These are phyloP conservation scores for Pseudomassariella vexata DNA, from an alignment of 2,329 filamentous ascomycete genomes.

Conservation along the genomic window DNA sequence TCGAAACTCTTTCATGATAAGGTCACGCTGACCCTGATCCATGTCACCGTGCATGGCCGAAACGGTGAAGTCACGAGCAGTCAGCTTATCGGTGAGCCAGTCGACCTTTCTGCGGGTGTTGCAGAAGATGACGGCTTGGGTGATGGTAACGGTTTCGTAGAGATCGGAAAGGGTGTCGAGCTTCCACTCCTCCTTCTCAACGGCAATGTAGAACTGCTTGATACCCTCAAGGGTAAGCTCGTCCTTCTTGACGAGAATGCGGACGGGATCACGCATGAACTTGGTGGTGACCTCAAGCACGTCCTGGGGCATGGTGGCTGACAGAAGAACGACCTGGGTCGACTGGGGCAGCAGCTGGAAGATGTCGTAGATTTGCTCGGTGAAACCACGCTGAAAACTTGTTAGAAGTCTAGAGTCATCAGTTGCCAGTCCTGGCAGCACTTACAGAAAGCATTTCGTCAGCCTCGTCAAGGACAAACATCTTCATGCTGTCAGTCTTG, in stretches of 20 bases:
- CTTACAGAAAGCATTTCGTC: constrained; percentile 95
- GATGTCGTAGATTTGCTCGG: constrained; percentile 99
- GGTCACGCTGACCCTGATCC: constrained; percentile 95
- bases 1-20: constrained; percentile 99
- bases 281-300: constrained; percentile 99
- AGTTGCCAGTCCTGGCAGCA: no score
- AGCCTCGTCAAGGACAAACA: constrained; percentile 99
- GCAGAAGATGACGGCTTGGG: constrained; percentile 99
- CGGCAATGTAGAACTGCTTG: constrained; percentile 99
- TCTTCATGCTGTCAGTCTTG: constrained; percentile 98
- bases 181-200: constrained; percentile 99
- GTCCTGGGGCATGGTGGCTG: constrained; percentile 98
- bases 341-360: constrained; percentile 98
- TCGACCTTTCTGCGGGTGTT: constrained; percentile 99
- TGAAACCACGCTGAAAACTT: constrained; percentile 76
- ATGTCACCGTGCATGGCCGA: constrained; percentile 99
- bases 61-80: constrained; percentile 96
- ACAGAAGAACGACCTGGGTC: constrained; percentile 96
- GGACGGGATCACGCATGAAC: constrained; percentile 99
- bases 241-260: constrained; percentile 99
- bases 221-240: constrained; percentile 99
- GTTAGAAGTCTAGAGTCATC: constrained; percentile 34
- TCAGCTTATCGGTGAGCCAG: constrained; percentile 99
- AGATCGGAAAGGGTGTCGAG: constrained; percentile 97
- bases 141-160: constrained; percentile 99